Evolutionary conservation across 2,329 filamentous ascomycete species (phyloP), one percentile per base, ranked within the genome.

Genomic region (Fusarium circinatum): DNA sequence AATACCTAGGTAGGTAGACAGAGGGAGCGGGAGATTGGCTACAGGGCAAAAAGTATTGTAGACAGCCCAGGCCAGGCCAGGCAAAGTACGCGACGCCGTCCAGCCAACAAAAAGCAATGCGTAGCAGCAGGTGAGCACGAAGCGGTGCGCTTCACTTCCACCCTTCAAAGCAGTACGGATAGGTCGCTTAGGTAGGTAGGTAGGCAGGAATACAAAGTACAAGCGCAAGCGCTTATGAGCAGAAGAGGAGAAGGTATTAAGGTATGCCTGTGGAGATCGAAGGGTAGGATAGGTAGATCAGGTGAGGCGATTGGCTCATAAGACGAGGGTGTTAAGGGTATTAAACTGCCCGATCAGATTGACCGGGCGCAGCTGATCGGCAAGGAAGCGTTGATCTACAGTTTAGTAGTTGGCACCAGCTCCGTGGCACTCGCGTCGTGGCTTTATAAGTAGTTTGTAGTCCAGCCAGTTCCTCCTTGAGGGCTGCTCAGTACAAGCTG

Each of bases 271-370:
- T 41, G 64, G 61, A 61, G 57, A 62, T 58, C 65, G 49, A 39
- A 64, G 63, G 61, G 60, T 51, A 61, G 65, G 55, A 64, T 51
- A 60, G 58, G 57, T 38, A 57, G 58, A 36, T 54, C 67, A 60
- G 41, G 38, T 66, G 68, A 60, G 59, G 42, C 65, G 61, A 75
- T 77, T 77, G 75, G 70, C 74, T 69, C 26, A 70, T 54, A 56
- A 63, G 47, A 54, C 28, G 66, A 68, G 73, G 62, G 59, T 44
- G 38, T 39, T 32, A 34, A 28, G n/a, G n/a, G 49, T 47, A 28
- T 63, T 22, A n/a, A 42, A 45, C 32, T 56, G 30, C 36, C 60
- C 47, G 51, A 56, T 58, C 61, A 48, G 56, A 45, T 34, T 42
- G 45, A 66, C 60, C 28, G 48, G 44, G 48, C 26, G 32, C 41